These are phyloP conservation scores for Arabis hirsuta DNA, from an alignment of 345 rosid genomes.

Conservation along the genomic window DNA sequence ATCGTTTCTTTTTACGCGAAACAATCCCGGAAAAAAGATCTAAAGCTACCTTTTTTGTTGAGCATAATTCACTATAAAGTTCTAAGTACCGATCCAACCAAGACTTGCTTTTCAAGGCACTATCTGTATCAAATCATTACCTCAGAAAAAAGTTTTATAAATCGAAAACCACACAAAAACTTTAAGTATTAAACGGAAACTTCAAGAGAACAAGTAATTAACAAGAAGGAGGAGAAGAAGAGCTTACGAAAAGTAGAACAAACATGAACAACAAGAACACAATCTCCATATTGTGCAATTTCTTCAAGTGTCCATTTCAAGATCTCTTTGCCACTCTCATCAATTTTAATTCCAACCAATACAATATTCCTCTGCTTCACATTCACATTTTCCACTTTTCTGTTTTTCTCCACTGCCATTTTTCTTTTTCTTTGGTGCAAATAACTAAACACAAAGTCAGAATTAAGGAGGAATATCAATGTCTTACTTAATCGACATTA, in stretches of 20 bases:
- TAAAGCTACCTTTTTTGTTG: constrained; percentile 60
- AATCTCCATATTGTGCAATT: constrained; percentile 84
- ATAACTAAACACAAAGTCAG: constrained; percentile 27
- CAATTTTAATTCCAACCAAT: constrained; percentile 71
- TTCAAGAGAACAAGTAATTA: neutral
- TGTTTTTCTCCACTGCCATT: constrained; percentile 49
- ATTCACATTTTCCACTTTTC: constrained; percentile 40
- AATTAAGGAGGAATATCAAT: neutral
- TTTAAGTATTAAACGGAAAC: neutral
- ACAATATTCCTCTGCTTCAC: constrained; percentile 56
- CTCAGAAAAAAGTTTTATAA: neutral
- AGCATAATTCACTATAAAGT: constrained; percentile 64
- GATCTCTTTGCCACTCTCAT: constrained; percentile 66
- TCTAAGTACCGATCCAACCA: constrained; percentile 62
- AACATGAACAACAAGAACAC: constrained; percentile 75
- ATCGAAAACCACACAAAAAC: neutral
- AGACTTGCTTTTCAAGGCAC: constrained; percentile 48
- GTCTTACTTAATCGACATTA: constrained; percentile 4
- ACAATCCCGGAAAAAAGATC: neutral
- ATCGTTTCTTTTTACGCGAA: neutral
- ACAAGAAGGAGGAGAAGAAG: constrained; percentile 17
- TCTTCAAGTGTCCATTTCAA: constrained; percentile 81
- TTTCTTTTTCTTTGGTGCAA: constrained; percentile 12
- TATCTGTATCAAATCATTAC: constrained; percentile 49
- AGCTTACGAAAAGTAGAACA: constrained; percentile 56